Evolutionary conservation across 257 asterid genomes (phyloP), one percentile per base, ranked within the genome.

Genomic region (Solanum rostratum): DNA sequence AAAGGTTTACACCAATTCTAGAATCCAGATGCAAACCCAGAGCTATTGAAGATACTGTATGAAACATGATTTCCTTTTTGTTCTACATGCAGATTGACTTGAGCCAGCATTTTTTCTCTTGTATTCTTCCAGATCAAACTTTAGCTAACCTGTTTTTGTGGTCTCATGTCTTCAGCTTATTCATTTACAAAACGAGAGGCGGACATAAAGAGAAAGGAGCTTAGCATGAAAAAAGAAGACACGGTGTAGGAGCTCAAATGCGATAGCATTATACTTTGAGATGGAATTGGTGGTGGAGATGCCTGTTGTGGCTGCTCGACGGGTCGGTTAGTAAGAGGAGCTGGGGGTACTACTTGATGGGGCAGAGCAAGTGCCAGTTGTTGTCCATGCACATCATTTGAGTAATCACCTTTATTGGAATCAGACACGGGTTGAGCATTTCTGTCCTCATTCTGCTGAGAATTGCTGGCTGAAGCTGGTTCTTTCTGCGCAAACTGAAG

Each of bases 281-380:
- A 83, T 19, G 92, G 96, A 87, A 94, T 65, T 45, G 95, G 89
- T 45, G 94, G 90, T 55, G 90, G 91, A 81, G 93, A 88, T 53
- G 91, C 93, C 89, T 87, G 94, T 86, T 86, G 97, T 55, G 80
- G 88, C 83, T 91, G 95, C 90, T 92, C 97, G 4, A 81, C 70
- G 2, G 91, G 91, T 30, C 85, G 91, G 71, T 87, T 53, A 45
- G 93, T 89, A 84, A 81, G 84, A 15, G 94, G n/a, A 41, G 88
- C 90, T 57, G 86, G 97, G 16, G 91, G 90, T 27, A 91, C 87
- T 68, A 88, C 86, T 87, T 94, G 99, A 88, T 94, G 97, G 84
- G 99, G 93, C 66, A 95, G 92, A 22, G 97, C 99, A 71, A 96
- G 95, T 52, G 98, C 97, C 84, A 95, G 85, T 87, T 95, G 95